Base-by-base conservation (phyloP, 2,329 filamentous ascomycete species). In the Byssochlamys sp. region DNA sequence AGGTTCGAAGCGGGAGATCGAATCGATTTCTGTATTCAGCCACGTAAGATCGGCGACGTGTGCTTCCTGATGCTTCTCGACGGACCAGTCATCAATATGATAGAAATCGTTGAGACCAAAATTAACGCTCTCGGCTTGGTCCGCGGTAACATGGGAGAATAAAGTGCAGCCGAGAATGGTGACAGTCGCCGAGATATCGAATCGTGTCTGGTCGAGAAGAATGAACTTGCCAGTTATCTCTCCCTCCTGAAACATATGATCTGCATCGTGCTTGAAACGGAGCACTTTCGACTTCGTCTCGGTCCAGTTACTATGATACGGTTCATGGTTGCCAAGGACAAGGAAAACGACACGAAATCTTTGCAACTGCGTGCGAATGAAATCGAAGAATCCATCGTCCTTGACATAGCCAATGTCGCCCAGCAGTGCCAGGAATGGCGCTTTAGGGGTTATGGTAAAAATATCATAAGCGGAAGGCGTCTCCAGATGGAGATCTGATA, bases 401-500 rank as follows among this genome's bases (percentile, higher is more conserved):
- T 78, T 72, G 7, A 70, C 59, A 57, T 76, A 75, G 52, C 81
- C 82, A 54, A 85, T 80, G 61, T 84, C 81, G 25, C 83, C 82
- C 0, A 84, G 73, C 0, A 85, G 73, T 0, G 80, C 81, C 1
- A 85, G 73, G 58, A 78, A 75, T 0, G 78, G 78, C 1, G 81
- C 78, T 54, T 68, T 71, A 1, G 78, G 76, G 0, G 63, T 54
- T 25, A 84, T 78, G 2, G 78, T 64, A 62, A 80, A 84, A 26
- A 71, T 25, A 60, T 81, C 77, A 65, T 84, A 85, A 19, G 71
- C 69, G 50, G 73, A 71, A 0, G 77, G 75, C 7, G 66, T 63
- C 63, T 85, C 81, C 6, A 85, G 73, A 59, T 85, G 82, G 2
- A 85, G 72, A 66, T 85, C 82, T 0, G 81, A 84, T n/a, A 84